phyloP scores from a whole-genome alignment of 2,329 filamentous ascomycete genomes.

The Rugonectria rugulosa region DNA sequence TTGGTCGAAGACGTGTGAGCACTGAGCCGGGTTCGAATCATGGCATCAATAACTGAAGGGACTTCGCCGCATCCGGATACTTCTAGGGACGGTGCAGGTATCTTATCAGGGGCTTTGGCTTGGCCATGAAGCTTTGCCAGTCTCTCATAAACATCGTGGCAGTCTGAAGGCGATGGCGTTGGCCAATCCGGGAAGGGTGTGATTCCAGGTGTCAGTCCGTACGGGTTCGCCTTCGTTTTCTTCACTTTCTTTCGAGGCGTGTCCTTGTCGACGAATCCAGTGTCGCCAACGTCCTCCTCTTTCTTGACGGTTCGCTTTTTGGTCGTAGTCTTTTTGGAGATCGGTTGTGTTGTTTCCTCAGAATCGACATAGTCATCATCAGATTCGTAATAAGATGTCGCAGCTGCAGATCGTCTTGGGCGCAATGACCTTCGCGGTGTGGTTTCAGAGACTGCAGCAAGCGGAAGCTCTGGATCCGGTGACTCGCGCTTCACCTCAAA shows the following conservation, averaged over 20 bases:
- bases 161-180: constrained; percentile 31
- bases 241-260: constrained; percentile 27
- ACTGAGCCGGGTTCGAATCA: constrained; percentile 38
- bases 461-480: not conserved
- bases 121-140: constrained; percentile 36
- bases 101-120: constrained; percentile 35
- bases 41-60: constrained; percentile 36
- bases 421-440: constrained; percentile 7
- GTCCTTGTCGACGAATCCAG: constrained; percentile 7
- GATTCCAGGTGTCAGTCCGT: constrained; percentile 38
- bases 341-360: not conserved
- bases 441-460: not conserved
- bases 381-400: constrained; percentile 30
- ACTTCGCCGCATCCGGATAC: constrained; percentile 40
- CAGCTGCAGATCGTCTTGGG: constrained; percentile 3
- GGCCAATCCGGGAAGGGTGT: constrained; percentile 38
- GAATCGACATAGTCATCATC: constrained; percentile 21
- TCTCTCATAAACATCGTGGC: constrained; percentile 33
- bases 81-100: constrained; percentile 38
- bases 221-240: constrained; percentile 38
- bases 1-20: constrained; percentile 38
- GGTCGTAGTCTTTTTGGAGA: not conserved
- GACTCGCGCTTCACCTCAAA: not conserved
- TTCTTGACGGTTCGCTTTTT: constrained; percentile 24
- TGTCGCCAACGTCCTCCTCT: constrained; percentile 23